These are phyloP conservation scores for Entomophthora muscae DNA, from an alignment of 371 early-diverging fungal genomes.

Conservation along the genomic window DNA sequence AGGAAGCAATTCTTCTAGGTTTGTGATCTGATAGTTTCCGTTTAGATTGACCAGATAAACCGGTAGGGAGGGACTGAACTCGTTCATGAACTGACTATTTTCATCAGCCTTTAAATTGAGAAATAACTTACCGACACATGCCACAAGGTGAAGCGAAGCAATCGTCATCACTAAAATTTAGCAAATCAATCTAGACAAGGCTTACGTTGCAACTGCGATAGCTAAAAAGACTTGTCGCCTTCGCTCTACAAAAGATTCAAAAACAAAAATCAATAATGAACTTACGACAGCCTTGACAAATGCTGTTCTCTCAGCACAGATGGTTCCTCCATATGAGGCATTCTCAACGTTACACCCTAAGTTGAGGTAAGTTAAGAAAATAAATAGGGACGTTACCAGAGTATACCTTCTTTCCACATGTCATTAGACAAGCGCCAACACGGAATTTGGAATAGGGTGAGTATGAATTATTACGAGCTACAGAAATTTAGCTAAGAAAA, in stretches of 20 bases:
- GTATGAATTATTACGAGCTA: slow-evolving; percentile 38
- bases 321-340: slow-evolving; percentile 43
- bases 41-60: slow-evolving; percentile 8
- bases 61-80: slow-evolving; percentile 5
- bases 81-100: slow-evolving; percentile 10
- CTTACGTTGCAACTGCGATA: slow-evolving; percentile 11
- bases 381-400: slow-evolving; percentile 21
- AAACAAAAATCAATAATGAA: neutral
- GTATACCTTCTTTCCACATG: slow-evolving; percentile 37
- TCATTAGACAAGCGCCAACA: slow-evolving; percentile 58
- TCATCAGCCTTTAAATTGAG: neutral
- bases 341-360: slow-evolving; percentile 78
- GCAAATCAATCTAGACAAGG: neutral
- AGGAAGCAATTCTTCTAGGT: slow-evolving; percentile 6
- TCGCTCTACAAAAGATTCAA: slow-evolving; percentile 7
- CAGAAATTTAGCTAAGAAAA: neutral
- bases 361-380: neutral
- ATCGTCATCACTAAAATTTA: slow-evolving; percentile 7
- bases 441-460: slow-evolving; percentile 75
- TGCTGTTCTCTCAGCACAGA: slow-evolving; percentile 75
- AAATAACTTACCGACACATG: slow-evolving; percentile 7
- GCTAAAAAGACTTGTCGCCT: slow-evolving; percentile 7
- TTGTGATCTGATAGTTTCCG: neutral
- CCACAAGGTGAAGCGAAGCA: slow-evolving; percentile 9
- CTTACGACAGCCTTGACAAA: slow-evolving; percentile 64